phyloP scores from a whole-genome alignment of 164 flowering plant genomes.

The Litsea cubeba region DNA sequence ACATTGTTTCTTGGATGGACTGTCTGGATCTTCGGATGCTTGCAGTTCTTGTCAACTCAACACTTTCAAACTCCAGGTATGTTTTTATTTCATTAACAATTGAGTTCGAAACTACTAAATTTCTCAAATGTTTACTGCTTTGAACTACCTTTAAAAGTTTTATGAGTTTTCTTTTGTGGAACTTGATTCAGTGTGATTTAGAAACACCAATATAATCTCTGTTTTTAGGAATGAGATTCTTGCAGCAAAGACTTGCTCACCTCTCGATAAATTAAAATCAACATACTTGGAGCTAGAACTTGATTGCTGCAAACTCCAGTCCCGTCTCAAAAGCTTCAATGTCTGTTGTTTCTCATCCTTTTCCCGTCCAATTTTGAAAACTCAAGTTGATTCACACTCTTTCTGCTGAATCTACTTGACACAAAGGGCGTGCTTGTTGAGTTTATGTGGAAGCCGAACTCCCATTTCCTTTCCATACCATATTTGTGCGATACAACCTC shows the following conservation, averaged over 20 bases:
- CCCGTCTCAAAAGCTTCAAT: neutral
- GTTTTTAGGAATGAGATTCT: neutral
- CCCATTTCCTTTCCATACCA: no score
- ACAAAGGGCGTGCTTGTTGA: no score
- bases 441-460: no score
- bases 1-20: conserved; percentile 37
- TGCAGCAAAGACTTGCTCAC: neutral
- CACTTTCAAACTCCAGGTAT: conserved; percentile 30
- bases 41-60: conserved; percentile 32
- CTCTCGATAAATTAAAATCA: neutral
- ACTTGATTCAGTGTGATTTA: neutral
- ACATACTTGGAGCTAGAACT: neutral
- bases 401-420: no score
- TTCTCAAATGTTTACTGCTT: no score
- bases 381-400: no score
- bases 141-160: no score
- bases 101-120: neutral
- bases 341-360: neutral
- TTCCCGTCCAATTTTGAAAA: no score
- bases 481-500: no score
- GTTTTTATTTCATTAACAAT: conserved; percentile 1
- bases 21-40: conserved; percentile 32
- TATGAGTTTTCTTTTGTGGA: neutral
- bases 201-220: neutral
- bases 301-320: neutral